A percentile compares a stretch with the other conserved stretches of the same genome.
These are phyloP conservation scores for Metschnikowia kunwiensis DNA, from an alignment of 805 yeast genomes.

Conservation along the genomic window DNA sequence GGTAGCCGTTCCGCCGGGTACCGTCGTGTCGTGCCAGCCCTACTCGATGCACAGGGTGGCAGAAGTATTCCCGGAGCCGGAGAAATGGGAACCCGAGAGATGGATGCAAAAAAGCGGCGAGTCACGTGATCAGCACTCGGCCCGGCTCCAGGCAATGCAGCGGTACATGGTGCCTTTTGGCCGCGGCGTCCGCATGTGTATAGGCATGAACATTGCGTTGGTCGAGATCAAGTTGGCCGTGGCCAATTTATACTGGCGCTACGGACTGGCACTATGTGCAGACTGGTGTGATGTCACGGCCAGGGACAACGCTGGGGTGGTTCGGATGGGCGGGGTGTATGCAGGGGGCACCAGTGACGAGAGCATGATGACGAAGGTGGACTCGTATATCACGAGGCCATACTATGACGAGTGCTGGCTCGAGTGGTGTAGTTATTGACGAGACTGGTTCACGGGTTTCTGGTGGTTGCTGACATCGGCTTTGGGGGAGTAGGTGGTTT, in stretches of 20 bases:
- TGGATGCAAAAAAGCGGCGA: conserved; percentile 50
- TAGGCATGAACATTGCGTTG: conserved; percentile 65
- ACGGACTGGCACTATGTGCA: conserved; percentile 26
- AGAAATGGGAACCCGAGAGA: conserved; percentile 52
- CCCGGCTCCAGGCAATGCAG: conserved; percentile 44
- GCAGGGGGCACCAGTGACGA: conserved; percentile 31
- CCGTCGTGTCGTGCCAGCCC: conserved; percentile 61
- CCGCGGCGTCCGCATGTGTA: conserved; percentile 68
- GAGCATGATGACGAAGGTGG: conserved; percentile 46
- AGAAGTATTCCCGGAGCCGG: conserved; percentile 49
- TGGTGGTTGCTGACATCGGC: too few species aligned
- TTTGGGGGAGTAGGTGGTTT: too few species aligned
- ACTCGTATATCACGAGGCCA: conserved; percentile 52
- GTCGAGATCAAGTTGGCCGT: conserved; percentile 61
- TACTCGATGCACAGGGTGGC: conserved; percentile 57
- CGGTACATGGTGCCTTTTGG: conserved; percentile 66
- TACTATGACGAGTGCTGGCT: conserved; percentile 52
- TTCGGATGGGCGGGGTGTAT: conserved; percentile 16
- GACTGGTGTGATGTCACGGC: conserved; percentile 41
- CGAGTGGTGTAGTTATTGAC: conserved; percentile 23
- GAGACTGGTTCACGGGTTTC: background rate
- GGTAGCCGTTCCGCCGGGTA: conserved; percentile 47
- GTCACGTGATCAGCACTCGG: conserved; percentile 24
- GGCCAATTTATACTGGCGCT: conserved; percentile 53
- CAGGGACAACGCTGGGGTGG: conserved; percentile 11